Conservation (phyloP, 2,329 filamentous ascomycete species). For the Microdochium nivale region DNA sequence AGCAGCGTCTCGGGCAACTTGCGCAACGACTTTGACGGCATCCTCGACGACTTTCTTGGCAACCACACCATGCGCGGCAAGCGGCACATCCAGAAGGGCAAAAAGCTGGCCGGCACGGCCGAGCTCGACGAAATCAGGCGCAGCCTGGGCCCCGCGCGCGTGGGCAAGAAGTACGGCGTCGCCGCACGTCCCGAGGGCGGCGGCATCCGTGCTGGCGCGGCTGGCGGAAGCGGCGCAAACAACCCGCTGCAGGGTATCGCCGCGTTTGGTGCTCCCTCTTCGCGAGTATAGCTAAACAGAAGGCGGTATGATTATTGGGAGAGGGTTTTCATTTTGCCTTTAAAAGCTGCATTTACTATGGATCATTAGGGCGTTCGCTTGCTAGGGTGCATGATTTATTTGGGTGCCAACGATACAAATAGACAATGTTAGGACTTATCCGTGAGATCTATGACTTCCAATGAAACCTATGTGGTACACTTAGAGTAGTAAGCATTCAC, state of each 20-base stretch:
- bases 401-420: too few species aligned
- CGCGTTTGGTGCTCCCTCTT: neutral
- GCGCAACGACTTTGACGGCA: constrained; percentile 73
- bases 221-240: constrained; percentile 1
- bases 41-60: constrained; percentile 89
- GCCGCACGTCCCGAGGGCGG: neutral
- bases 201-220: neutral
- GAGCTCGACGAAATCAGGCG: constrained; percentile 85
- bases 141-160: constrained; percentile 67
- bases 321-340: neutral
- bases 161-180: constrained; percentile 27
- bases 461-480: too few species aligned
- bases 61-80: constrained; percentile 64
- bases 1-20: constrained; percentile 62
- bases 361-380: too few species aligned
- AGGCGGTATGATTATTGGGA: neutral
- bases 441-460: too few species aligned
- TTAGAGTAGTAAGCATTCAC: too few species aligned
- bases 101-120: constrained; percentile 71
- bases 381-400: too few species aligned
- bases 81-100: constrained; percentile 69
- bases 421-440: too few species aligned
- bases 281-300: neutral
- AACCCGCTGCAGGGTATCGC: neutral
- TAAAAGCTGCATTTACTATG: too few species aligned